A percentile compares a stretch with the other conserved stretches of the same genome.
Evolutionary conservation across 208 protist genomes (phyloP).

Genomic region (Leptomonas pyrrhocoris): DNA sequence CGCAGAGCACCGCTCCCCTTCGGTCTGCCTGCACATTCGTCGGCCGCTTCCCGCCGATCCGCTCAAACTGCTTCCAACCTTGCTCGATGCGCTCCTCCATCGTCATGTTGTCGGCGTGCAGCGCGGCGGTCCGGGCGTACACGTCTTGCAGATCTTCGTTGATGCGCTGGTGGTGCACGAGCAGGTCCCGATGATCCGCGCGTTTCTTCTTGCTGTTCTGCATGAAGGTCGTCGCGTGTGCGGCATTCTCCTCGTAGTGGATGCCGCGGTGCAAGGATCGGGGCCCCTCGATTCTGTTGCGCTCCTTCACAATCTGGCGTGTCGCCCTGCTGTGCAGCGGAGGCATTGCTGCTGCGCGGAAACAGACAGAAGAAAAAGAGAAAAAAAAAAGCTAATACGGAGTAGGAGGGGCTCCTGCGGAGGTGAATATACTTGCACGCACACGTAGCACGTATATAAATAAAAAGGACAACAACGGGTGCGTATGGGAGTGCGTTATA

Average conservation of each 20-base stretch:
- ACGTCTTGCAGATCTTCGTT: conserved; percentile 81
- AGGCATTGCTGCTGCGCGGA: conserved; percentile 48
- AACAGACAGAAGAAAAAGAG: conserved; percentile 11
- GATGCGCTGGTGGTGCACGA: conserved; percentile 90
- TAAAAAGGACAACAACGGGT: neutral
- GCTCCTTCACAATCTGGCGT: conserved; percentile 65
- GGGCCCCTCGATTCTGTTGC: conserved; percentile 64
- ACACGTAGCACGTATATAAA: too few species aligned
- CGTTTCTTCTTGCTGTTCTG: conserved; percentile 41
- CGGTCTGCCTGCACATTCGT: conserved; percentile 28
- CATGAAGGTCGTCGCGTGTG: conserved; percentile 50
- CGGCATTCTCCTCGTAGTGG: conserved; percentile 70
- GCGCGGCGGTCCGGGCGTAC: conserved; percentile 75
- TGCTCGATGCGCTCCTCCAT: conserved; percentile 91
- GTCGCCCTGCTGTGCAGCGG: conserved; percentile 76
- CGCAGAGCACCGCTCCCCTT: conserved; percentile 49
- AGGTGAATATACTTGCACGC: too few species aligned
- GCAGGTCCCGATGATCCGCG: conserved; percentile 72
- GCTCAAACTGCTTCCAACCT: conserved; percentile 81
- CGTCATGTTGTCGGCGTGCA: conserved; percentile 74
- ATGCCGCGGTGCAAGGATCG: conserved; percentile 85
- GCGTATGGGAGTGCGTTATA: too few species aligned
- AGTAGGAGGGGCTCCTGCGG: neutral
- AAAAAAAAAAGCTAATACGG: neutral
- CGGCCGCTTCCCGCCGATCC: conserved; percentile 76